Evolutionary conservation across 345 rosid species (phyloP), one percentile per base, ranked within the genome.

Genomic region (Pelargonium nanum): DNA sequence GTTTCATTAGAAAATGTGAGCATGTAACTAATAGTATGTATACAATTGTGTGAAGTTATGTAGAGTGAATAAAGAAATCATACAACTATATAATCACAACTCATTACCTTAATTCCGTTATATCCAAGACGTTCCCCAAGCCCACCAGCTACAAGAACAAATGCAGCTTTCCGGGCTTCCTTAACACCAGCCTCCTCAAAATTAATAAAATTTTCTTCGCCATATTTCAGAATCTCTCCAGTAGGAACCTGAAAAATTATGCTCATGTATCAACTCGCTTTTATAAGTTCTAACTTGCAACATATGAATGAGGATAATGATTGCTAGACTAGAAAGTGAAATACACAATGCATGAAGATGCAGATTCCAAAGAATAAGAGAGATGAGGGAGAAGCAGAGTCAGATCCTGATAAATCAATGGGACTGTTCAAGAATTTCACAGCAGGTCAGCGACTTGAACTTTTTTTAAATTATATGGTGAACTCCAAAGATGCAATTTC

Each of bases 71-170:
- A 24, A 10, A 51, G 4, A 10, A 26, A 62, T 40, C 17, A 19
- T 13, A 5, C 13, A 26, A 59, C 15, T 22, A 22, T 26, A 57
- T 22, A 25, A 32, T 40, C 55, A 19, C 20, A 52, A 40, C 7
- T 61, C 13, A 19, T 57, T 67, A 92, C 96, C 97, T 92, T 93
- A 71, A 93, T 93, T 69, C 99, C 99, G 73, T 87, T 89, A 72
- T 85, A 93, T 65, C 99, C 99, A 67, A 93, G 94, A 55, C 97
- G 97, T 65, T 89, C 99, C 16, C 99, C 99, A 64, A 93, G 96
- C 9, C 99, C 99, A 59, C 99, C 97, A 4, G 97, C 96, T 76
- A 89, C 98, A 71, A 92, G 94, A 71, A 92, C 97, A 72, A 92
- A 92, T 51, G 88, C 93, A 67, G 94, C 85, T 62, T 83, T 81